A percentile compares a stretch with the other conserved stretches of the same genome.
Evolutionary conservation across 2,329 filamentous ascomycete species (phyloP).

Genomic region (Huntiella decipiens): DNA sequence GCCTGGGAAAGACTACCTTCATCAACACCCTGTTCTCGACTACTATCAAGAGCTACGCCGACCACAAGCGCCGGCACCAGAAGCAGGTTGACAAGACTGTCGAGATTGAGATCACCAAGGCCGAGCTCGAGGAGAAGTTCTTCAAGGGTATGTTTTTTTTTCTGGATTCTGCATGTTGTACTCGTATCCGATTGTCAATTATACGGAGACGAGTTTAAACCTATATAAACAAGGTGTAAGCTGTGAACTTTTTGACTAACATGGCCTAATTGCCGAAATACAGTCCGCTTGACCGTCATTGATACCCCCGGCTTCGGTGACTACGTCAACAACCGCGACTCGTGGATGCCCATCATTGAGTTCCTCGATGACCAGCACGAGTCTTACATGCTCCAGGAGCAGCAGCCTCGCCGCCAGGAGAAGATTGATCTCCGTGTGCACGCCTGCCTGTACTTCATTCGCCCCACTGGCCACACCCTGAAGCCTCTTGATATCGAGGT

Average conservation of each 20-base stretch:
- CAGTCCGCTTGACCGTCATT: constrained; percentile 95
- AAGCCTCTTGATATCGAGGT: constrained; percentile 99
- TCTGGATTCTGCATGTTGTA: background rate
- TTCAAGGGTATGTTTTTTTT: constrained; percentile 70
- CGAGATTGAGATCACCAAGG: constrained; percentile 99
- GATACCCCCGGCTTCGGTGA: constrained; percentile 98
- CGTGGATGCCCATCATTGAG: constrained; percentile 99
- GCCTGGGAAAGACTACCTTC: constrained; percentile 97
- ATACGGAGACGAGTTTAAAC: no score
- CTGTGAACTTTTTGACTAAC: background rate
- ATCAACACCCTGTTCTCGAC: constrained; percentile 99
- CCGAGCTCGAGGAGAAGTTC: constrained; percentile 99
- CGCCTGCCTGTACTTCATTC: constrained; percentile 96
- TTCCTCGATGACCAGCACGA: constrained; percentile 99
- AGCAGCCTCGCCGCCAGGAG: constrained; percentile 91
- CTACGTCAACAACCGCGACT: constrained; percentile 99
- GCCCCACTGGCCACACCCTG: constrained; percentile 91
- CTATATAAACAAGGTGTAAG: no score
- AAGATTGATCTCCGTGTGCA: constrained; percentile 99
- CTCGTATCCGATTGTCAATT: background rate
- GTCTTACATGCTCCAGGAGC: constrained; percentile 99
- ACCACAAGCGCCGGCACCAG: constrained; percentile 96
- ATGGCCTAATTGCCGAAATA: constrained; percentile 3
- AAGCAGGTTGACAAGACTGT: constrained; percentile 99
- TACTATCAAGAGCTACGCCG: constrained; percentile 99